Base-by-base conservation (phyloP, 2,329 filamentous ascomycete species). In the Aspergillus spinulosporus region DNA sequence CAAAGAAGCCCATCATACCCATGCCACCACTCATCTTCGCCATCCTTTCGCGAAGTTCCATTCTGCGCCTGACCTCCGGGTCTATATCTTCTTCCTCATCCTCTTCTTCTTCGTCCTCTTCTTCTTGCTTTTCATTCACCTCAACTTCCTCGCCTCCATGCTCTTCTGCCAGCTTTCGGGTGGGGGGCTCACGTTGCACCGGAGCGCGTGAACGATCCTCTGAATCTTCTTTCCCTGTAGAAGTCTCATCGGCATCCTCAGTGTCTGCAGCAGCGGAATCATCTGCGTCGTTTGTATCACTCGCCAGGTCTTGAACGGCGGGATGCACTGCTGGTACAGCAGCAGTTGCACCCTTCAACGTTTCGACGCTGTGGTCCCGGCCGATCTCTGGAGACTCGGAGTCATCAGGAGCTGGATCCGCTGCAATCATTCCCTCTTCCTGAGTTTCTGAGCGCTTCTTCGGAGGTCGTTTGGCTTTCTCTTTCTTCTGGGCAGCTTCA, bases 1-100 rank as follows among this genome's bases (percentile, higher is more conserved):
- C 90, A 72, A 96, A 95, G 86, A 97, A 94, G 66, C 91, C 90
- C 70, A 91, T 86, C 88, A 97, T 96, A 46, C 91, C 91, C 90
- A 96, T 96, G 21, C 93, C 93, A 54, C 93, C 93, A 64, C 93
- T 96, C 88, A 99, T 94, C 76, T 96, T 97, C 45, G 94, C 94
- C 91, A 99, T 99, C 65, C 94, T 86, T 59, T 94, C 92, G 58
- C 94, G 86, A 32, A 99, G 80, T 71, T 97, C 93, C 75, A 96
- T 87, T 70, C 88, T 89, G 51, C 92, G 88, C 63, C 85, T 87
- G 21, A 90, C 82, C 72, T 99, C 94, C 1, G 92, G 91, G 67
- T 97, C 92, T 50, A 95, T 80, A 12, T 96, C 90, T 29, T 92
- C 89, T 47, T 92, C 90, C 32, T 91, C 88, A 15, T 89, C 88